Evolutionary conservation across 108 stramenopile genomes (phyloP).

Genomic region (Skeletonema costatum): DNA sequence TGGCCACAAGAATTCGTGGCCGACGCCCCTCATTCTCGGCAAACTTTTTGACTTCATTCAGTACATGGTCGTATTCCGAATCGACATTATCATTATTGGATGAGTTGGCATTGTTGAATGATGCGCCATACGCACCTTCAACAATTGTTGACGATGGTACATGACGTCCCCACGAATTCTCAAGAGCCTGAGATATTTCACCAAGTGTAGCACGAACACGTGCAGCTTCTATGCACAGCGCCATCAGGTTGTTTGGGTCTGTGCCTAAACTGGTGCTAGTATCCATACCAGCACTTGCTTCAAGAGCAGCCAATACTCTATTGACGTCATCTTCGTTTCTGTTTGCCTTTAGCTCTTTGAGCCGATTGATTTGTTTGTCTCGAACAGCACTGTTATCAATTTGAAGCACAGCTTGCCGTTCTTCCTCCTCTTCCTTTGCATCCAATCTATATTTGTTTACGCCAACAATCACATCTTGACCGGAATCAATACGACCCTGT

Average conservation of each 20-base stretch:
- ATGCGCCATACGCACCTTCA: slow-evolving; percentile 92
- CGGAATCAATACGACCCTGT: slow-evolving; percentile 78
- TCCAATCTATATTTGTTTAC: slow-evolving; percentile 95
- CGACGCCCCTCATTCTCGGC: slow-evolving; percentile 91
- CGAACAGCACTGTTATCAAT: slow-evolving; percentile 93
- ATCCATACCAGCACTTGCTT: slow-evolving; percentile 72
- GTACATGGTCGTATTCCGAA: slow-evolving; percentile 79
- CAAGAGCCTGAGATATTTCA: slow-evolving; percentile 95
- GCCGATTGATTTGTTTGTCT: slow-evolving; percentile 77
- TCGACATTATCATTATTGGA: slow-evolving; percentile 30
- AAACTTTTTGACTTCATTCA: slow-evolving; percentile 87
- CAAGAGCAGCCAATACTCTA: slow-evolving; percentile 67
- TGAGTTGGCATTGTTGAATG: slow-evolving; percentile 46
- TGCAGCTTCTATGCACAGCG: slow-evolving; percentile 93
- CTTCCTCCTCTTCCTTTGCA: slow-evolving; percentile 70
- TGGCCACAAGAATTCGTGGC: slow-evolving; percentile 96
- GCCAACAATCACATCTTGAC: slow-evolving; percentile 93
- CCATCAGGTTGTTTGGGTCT: slow-evolving; percentile 90
- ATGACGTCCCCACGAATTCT: slow-evolving; percentile 96
- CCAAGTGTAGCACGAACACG: slow-evolving; percentile 91
- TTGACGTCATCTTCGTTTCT: slow-evolving; percentile 75
- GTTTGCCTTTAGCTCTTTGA: slow-evolving; percentile 68
- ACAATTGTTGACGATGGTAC: slow-evolving; percentile 87
- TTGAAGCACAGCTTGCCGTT: slow-evolving; percentile 78
- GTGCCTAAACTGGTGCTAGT: slow-evolving; percentile 76